These are phyloP conservation scores for Solanum infundibuliforme DNA, from an alignment of 257 asterid species.

Conservation along the genomic window DNA sequence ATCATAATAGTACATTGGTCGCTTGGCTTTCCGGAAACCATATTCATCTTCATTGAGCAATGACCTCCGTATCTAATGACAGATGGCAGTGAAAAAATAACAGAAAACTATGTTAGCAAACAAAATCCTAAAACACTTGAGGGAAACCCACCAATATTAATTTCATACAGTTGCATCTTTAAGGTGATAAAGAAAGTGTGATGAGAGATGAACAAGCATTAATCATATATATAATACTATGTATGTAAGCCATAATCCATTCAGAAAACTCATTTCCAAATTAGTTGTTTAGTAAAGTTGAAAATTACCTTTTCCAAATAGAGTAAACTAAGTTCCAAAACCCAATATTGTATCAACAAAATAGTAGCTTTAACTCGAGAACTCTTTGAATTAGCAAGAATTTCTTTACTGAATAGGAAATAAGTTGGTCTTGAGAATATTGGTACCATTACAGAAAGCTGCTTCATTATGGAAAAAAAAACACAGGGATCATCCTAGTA, in stretches of 20 bases:
- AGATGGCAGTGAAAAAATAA: not conserved
- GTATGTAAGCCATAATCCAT: not conserved
- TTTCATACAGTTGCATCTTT: not conserved
- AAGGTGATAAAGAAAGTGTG: not conserved
- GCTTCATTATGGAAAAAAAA: not conserved
- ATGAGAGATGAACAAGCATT: not conserved
- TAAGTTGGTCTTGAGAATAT: not conserved
- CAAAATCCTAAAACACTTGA: not conserved
- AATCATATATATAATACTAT: not conserved
- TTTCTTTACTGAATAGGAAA: not conserved
- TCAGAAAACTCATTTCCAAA: not conserved
- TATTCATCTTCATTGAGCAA: conserved; percentile 73
- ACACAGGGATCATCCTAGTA: not conserved
- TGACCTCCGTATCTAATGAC: conserved; percentile 58
- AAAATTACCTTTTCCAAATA: not conserved
- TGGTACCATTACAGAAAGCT: not conserved
- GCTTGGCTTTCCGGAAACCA: conserved; percentile 63
- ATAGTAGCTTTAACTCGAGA: not conserved
- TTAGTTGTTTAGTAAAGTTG: not conserved
- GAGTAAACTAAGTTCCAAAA: not conserved
- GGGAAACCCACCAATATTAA: not conserved
- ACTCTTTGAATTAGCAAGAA: not conserved
- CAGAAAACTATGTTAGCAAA: not conserved
- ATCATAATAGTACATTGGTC: conserved; percentile 61
- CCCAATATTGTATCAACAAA: not conserved